Conservation (phyloP, 176 grass and related monocot species). For the sorghum (Sorghum bicolor) region Sorghum_bicolor_NCBIv3 NC_012876.2:58273001-58273500, state of each 20-base stretch:
- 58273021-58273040: conserved; percentile 81
- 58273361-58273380: conserved; percentile 66
- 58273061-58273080: conserved; percentile 75
- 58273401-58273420: conserved; percentile 84
- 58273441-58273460: conserved; percentile 77
- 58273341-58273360: conserved; percentile 62
- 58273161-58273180: conserved; percentile 72
- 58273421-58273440: conserved; percentile 56
- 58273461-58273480: conserved; percentile 67
- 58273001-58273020: conserved; percentile 69
- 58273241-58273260: conserved; percentile 71
- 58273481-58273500: conserved; percentile 84
- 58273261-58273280: conserved; percentile 76
- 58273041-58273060: conserved; percentile 55
- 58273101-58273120: conserved; percentile 93
- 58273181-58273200: conserved; percentile 61
- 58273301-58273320: conserved; percentile 85
- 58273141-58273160: conserved; percentile 67
- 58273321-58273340: conserved; percentile 59
- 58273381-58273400: conserved; percentile 91
- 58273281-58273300: conserved; percentile 50
- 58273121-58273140: conserved; percentile 56
- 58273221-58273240: conserved; percentile 44
- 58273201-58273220: conserved; percentile 53
- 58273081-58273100: conserved; percentile 57